Evolutionary conservation across 352 stramenopile genomes (phyloP).

Genomic region (Phytophthora idaei): DNA sequence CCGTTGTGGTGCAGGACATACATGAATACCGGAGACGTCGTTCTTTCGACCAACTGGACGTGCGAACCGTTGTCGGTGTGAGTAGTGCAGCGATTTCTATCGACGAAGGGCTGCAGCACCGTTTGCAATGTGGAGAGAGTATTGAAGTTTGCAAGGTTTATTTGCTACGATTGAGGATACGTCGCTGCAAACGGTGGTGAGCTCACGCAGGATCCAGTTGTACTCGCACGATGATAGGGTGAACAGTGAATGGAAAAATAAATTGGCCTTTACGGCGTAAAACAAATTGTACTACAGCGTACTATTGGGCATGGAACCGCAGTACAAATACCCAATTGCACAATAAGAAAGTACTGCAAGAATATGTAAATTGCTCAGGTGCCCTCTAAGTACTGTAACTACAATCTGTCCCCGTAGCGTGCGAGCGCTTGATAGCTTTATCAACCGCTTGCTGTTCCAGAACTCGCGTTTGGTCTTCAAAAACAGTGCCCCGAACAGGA

Average conservation of each 20-base stretch:
- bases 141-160: conserved; percentile 52
- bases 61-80: conserved; percentile 56
- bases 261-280: neutral
- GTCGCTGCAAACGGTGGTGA: conserved; percentile 47
- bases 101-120: conserved; percentile 57
- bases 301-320: neutral
- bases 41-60: conserved; percentile 59
- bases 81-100: conserved; percentile 44
- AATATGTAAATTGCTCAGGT: neutral
- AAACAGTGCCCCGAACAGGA: neutral
- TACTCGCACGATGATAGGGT: conserved; percentile 45
- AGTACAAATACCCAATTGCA: neutral
- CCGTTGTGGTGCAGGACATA: no score
- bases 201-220: conserved; percentile 53
- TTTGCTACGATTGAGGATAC: conserved; percentile 54
- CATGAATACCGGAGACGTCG: conserved; percentile 40
- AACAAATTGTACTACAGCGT: neutral
- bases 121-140: conserved; percentile 42
- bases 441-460: neutral
- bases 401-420: neutral
- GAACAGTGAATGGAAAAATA: neutral
- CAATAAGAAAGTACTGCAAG: neutral
- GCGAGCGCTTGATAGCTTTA: neutral
- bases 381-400: neutral
- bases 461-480: neutral